Conservation (phyloP, 2,329 filamentous ascomycete genomes). For the Lecanicillium sp. region DNA sequence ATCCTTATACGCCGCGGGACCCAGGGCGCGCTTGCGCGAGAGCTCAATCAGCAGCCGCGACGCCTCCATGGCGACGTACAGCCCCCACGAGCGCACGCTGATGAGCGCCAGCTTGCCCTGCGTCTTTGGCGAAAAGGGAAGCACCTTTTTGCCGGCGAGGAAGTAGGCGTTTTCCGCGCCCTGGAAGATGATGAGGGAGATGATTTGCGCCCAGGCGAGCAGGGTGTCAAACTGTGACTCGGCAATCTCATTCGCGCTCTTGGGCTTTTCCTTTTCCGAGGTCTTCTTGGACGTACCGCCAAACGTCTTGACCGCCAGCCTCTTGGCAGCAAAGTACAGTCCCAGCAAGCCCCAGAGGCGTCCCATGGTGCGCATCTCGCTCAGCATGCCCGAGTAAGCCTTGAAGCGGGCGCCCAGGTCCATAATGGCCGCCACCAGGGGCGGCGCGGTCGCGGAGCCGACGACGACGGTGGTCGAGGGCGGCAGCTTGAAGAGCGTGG, state of each 20-base stretch:
- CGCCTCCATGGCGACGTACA: constrained; percentile 71
- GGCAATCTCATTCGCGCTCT: constrained; percentile 26
- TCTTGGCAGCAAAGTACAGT: constrained; percentile 60
- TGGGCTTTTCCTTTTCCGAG: constrained; percentile 19
- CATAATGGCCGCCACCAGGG: constrained; percentile 33
- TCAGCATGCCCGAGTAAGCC: constrained; percentile 57
- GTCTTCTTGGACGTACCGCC: constrained; percentile 14
- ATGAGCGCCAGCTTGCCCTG: constrained; percentile 58
- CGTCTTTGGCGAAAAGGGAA: constrained; percentile 49
- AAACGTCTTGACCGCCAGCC: constrained; percentile 29
- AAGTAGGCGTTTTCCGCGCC: constrained; percentile 77
- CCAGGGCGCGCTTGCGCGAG: constrained; percentile 22
- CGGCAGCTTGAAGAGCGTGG: constrained; percentile 44
- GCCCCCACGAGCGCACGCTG: constrained; percentile 75
- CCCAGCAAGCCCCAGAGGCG: constrained; percentile 72
- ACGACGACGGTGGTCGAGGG: constrained; percentile 40
- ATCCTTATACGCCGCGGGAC: constrained; percentile 24
- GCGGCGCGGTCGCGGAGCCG: constrained; percentile 27
- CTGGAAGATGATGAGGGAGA: constrained; percentile 64
- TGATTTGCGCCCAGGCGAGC: constrained; percentile 62
- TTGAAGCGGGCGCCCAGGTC: constrained; percentile 45
- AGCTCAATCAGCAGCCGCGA: constrained; percentile 50
- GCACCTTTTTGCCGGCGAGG: constrained; percentile 63
- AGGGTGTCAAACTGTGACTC: constrained; percentile 30
- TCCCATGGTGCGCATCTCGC: constrained; percentile 64